Evolutionary conservation across 345 rosid genomes (phyloP), one percentile per base, ranked within the genome.

Genomic region (Erysimum cheiranthoides): DNA sequence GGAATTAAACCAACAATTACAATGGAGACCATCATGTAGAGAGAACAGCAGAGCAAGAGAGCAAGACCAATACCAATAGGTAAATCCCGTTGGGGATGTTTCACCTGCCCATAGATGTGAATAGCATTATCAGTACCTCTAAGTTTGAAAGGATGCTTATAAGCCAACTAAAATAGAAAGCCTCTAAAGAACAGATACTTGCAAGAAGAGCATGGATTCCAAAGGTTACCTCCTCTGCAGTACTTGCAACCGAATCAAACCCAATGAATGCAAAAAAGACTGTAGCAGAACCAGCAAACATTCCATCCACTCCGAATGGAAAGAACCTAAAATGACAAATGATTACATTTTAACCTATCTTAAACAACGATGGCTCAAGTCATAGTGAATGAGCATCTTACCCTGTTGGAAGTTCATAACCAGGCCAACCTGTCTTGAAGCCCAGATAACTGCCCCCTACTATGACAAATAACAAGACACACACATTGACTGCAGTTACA

Each of bases 251-350:
- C 46, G 97, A 82, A 87, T 95, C 99, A 80, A 95, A 95, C 64
- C 99, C 99, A 73, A 95, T 90, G 74, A 81, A 95, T 16, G 99
- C 90, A 82, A 95, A 95, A 79, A 95, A 95, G 64, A 95, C 97
- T 1, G 93, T 92, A 45, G 97, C 99, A 83, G 99, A 84, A 30
- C 98, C 99, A 25, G 99, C 97, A 82, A 95, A 93, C 97, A 95
- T 89, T 42, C 97, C 99, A 76, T 92, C 90, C 27, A 89, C 91
- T 53, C 99, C 99, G 62, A 89, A 95, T 62, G 99, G 90, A 61
- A 95, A 92, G 66, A 85, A 89, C 78, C 99, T 95, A 73, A 57
- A 36, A 14, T 21, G 7, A 62, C 0, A 69, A 36, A 71, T 28
- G 31, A 21, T 54, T 43, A 54, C 28, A 32, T 58, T 43, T 65